A percentile compares a stretch with the other conserved stretches of the same genome.
Evolutionary conservation across 1,284 basidiomycete genomes (phyloP).

Genomic region (Sporisorium exsertum): DNA sequence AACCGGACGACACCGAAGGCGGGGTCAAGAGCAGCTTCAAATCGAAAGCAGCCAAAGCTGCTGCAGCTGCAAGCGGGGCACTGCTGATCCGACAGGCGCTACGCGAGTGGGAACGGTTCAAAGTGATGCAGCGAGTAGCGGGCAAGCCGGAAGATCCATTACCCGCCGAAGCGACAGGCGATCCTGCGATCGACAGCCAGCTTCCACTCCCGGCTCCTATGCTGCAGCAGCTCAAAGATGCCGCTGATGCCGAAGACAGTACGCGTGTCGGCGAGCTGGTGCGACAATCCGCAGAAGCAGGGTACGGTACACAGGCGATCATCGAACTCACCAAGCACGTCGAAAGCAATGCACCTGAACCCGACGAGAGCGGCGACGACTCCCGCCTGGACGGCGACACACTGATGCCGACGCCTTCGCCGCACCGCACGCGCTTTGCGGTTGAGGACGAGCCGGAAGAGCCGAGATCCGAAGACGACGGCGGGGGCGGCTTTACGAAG

Average conservation of each 20-base stretch:
- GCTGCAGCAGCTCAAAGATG: slow-evolving; percentile 29
- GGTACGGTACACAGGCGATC: slow-evolving; percentile 53
- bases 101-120: slow-evolving; percentile 56
- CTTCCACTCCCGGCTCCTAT: slow-evolving; percentile 26
- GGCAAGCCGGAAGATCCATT: slow-evolving; percentile 54
- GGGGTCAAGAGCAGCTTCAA: slow-evolving; percentile 23
- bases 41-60: slow-evolving; percentile 26
- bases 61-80: slow-evolving; percentile 44
- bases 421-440: slow-evolving; percentile 29
- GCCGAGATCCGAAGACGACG: slow-evolving; percentile 13
- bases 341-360: slow-evolving; percentile 35
- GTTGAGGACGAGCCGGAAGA: slow-evolving; percentile 33
- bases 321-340: slow-evolving; percentile 45
- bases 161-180: slow-evolving; percentile 39
- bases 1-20: slow-evolving; percentile 26
- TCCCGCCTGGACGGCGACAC: slow-evolving; percentile 27
- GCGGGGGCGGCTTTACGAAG: slow-evolving; percentile 18
- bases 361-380: slow-evolving; percentile 4
- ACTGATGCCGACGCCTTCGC: slow-evolving; percentile 38
- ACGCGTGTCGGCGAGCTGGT: slow-evolving; percentile 32
- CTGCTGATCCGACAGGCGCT: slow-evolving; percentile 46
- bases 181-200: slow-evolving; percentile 34
- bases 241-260: slow-evolving; percentile 47
- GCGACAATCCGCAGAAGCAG: slow-evolving; percentile 40
- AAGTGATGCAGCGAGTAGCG: slow-evolving; percentile 44